A percentile compares a stretch with the other conserved stretches of the same genome.
Conservation (phyloP, 164 flowering plant species). For the Cinnamomum chago region DNA sequence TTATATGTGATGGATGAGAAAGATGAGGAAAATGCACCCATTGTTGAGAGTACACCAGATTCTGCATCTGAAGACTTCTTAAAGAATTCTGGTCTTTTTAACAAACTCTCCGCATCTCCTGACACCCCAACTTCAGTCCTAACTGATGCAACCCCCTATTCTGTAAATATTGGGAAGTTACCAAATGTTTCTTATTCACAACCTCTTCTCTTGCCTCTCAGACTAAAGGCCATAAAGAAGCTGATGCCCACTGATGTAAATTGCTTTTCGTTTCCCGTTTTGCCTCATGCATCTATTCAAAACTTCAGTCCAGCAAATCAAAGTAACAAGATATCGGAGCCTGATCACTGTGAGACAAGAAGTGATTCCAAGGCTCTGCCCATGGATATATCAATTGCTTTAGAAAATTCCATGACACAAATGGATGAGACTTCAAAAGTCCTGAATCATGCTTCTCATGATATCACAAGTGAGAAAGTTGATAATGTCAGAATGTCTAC, state of each 20-base stretch:
- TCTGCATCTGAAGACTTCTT: constrained; percentile 22
- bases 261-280: constrained; percentile 49
- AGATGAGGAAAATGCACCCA: constrained; percentile 22
- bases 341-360: constrained; percentile 13
- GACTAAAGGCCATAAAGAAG: constrained; percentile 57
- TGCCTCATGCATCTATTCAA: constrained; percentile 27
- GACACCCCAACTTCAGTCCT: constrained; percentile 77
- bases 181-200: constrained; percentile 31
- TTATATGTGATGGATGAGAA: constrained; percentile 60
- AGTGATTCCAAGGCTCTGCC: constrained; percentile 2
- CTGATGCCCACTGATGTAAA: constrained; percentile 60
- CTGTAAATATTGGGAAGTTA: constrained; percentile 13
- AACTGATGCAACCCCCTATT: constrained; percentile 24
- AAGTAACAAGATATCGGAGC: constrained; percentile 5
- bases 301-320: constrained; percentile 11
- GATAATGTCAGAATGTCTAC: constrained; percentile 1
- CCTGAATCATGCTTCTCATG: constrained; percentile 6
- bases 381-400: background rate
- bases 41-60: constrained; percentile 12
- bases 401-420: background rate
- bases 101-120: constrained; percentile 40
- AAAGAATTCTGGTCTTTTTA: constrained; percentile 29
- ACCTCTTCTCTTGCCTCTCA: constrained; percentile 43
- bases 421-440: constrained; percentile 8
- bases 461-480: background rate